Base-by-base conservation (phyloP, 2,329 filamentous ascomycete genomes). In the Aureobasidium zeae region DNA sequence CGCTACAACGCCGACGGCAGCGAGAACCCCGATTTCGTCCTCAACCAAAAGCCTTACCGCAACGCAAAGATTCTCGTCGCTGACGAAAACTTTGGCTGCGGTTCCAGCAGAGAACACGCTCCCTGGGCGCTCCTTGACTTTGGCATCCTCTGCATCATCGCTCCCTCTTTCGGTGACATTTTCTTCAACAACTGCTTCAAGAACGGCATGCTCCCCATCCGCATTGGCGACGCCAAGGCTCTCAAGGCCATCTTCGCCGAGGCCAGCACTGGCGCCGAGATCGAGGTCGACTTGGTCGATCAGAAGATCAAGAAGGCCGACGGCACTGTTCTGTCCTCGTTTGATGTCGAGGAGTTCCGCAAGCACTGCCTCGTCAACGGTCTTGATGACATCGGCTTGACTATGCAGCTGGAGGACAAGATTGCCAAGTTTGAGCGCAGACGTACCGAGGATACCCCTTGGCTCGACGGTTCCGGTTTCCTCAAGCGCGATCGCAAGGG, bases 121-220 rank as follows among this genome's bases (percentile, higher is more conserved):
- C 91, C 91, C 1, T 96, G 91, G 91, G 89, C 91, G 5, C 76
- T 96, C 17, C 79, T 94, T 46, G 91, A 96, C 67, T 96, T 96
- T 56, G 91, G 91, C 53, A 94, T 98, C 69, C 86, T 83, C 61
- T 89, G 83, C 62, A 74, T 96, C 57, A 94, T 96, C 54, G 91
- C 89, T 1, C 86, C 86, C 1, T 88, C 83, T 1, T 85, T 77
- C 53, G 84, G 83, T 47, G 86, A 94, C 59, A 98, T 98, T 64
- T 95, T 95, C 78, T 93, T 89, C 77, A 95, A 94, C 77, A 98
- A 98, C 73, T 91, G 84, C n/a, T 96, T 95, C 77, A 96, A 98
- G 76, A 98, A 98, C 70, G 89, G 89, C 69, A 96, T 96, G 91
- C 72, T 96, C 51, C 88, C 89, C 35, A 78, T 96, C 49, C 67